These are phyloP conservation scores for Magnolia kwangsiensis DNA, from an alignment of 164 flowering plant species.

Conservation along the genomic window DNA sequence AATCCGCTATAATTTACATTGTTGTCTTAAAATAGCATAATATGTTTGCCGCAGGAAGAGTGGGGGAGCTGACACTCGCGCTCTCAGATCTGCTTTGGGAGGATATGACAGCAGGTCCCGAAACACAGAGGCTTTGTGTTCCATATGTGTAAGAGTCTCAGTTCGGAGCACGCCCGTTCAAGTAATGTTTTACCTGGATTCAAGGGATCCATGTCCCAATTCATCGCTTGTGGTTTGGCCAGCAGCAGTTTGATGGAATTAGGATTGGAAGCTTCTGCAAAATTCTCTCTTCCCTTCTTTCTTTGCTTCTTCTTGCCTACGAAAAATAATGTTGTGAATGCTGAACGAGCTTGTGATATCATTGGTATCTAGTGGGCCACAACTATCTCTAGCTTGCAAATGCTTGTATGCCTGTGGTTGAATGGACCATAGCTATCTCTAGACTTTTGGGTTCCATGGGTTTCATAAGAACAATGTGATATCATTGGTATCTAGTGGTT, in stretches of 20 bases:
- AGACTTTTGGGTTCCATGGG: no score
- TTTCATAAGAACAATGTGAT: no score
- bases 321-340: no score
- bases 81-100: conserved; percentile 80
- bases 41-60: conserved; percentile 47
- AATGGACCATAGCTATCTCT: no score
- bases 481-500: no score
- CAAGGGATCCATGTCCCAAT: neutral
- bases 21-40: neutral
- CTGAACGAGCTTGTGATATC: no score
- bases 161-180: neutral
- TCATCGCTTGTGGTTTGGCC: neutral
- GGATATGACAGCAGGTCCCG: conserved; percentile 79
- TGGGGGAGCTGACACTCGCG: conserved; percentile 73
- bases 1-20: no score
- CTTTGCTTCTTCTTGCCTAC: no score
- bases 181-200: neutral
- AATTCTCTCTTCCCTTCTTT: neutral
- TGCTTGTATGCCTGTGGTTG: no score
- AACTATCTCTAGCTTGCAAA: no score
- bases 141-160: conserved; percentile 34
- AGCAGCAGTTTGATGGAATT: neutral
- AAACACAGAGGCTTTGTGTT: conserved; percentile 48
- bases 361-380: no score
- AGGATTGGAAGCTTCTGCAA: neutral